phyloP scores from a whole-genome alignment of 2,329 filamentous ascomycete species.

The Fusarium agapanthi region DNA sequence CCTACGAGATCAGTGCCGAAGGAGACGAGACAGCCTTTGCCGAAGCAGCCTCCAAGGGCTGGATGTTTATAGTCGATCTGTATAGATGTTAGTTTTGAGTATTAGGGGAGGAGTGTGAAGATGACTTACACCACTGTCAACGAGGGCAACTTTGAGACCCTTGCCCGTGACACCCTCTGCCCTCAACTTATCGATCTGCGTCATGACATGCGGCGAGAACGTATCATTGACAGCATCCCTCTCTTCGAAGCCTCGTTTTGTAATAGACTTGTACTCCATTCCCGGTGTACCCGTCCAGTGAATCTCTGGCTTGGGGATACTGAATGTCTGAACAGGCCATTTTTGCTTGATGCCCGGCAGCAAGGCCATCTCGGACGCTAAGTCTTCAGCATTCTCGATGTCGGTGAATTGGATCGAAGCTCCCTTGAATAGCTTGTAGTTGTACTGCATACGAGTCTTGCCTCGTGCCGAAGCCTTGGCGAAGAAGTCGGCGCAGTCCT shows the following conservation, averaged over 20 bases:
- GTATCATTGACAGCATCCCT: conserved; percentile 44
- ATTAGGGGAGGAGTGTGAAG: too few relatives aligned
- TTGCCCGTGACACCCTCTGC: conserved; percentile 58
- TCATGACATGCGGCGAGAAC: conserved; percentile 64
- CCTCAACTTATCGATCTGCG: conserved; percentile 63
- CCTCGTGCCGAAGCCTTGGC: conserved; percentile 46
- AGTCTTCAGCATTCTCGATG: conserved; percentile 53
- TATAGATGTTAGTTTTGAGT: background rate
- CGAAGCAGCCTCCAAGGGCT: conserved; percentile 71
- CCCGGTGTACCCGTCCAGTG: conserved; percentile 51
- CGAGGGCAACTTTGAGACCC: conserved; percentile 62
- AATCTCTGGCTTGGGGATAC: conserved; percentile 53
- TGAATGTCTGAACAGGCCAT: conserved; percentile 58
- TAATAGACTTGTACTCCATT: conserved; percentile 29
- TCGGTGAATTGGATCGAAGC: conserved; percentile 63
- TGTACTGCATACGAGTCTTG: conserved; percentile 56
- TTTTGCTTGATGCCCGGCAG: conserved; percentile 58
- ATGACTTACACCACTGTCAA: conserved; percentile 62
- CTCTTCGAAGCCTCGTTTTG: conserved; percentile 24
- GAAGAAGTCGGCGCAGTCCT: conserved; percentile 32
- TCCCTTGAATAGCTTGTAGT: conserved; percentile 63
- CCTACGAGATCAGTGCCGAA: conserved; percentile 68
- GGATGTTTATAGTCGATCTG: conserved; percentile 70
- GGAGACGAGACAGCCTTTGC: conserved; percentile 64
- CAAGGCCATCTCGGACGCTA: conserved; percentile 51